These are phyloP conservation scores for Aspergillus leporis DNA, from an alignment of 495 filamentous ascomycete species.

Conservation along the genomic window DNA sequence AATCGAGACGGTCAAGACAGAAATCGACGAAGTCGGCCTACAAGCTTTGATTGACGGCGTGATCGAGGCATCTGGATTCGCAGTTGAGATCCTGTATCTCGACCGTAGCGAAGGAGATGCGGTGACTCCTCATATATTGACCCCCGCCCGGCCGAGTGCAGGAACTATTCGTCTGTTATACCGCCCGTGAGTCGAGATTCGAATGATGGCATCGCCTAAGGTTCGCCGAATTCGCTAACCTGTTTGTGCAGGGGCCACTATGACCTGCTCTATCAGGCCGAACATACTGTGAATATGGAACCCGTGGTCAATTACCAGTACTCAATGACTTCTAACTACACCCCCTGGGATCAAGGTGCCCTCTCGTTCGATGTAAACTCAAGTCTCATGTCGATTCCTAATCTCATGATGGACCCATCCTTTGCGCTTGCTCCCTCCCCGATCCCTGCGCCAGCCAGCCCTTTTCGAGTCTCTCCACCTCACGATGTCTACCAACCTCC, in stretches of 20 bases:
- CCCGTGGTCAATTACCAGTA: conserved; percentile 48
- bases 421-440: conserved; percentile 41
- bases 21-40: conserved; percentile 89
- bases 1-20: conserved; percentile 72
- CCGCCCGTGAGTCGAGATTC: conserved; percentile 58
- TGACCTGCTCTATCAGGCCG: conserved; percentile 81
- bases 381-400: conserved; percentile 52
- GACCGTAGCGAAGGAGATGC: conserved; percentile 80
- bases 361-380: conserved; percentile 53
- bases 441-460: conserved; percentile 49
- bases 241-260: conserved; percentile 73
- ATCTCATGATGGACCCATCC: conserved; percentile 44
- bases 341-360: conserved; percentile 42
- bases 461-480: conserved; percentile 44
- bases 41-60: conserved; percentile 75
- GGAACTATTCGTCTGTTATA: conserved; percentile 69
- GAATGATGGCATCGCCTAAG: conserved; percentile 1
- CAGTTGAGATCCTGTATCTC: conserved; percentile 86
- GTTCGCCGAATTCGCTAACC: conserved; percentile 1
- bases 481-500: conserved; percentile 43
- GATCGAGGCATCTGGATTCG: conserved; percentile 70
- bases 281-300: conserved; percentile 52
- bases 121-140: conserved; percentile 75
- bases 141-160: conserved; percentile 49
- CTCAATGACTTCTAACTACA: conserved; percentile 46